A percentile compares a stretch with the other conserved stretches of the same genome.
Evolutionary conservation across 148 eudicot genomes (phyloP).

Genomic region (Chenopodium berlandieri): DNA sequence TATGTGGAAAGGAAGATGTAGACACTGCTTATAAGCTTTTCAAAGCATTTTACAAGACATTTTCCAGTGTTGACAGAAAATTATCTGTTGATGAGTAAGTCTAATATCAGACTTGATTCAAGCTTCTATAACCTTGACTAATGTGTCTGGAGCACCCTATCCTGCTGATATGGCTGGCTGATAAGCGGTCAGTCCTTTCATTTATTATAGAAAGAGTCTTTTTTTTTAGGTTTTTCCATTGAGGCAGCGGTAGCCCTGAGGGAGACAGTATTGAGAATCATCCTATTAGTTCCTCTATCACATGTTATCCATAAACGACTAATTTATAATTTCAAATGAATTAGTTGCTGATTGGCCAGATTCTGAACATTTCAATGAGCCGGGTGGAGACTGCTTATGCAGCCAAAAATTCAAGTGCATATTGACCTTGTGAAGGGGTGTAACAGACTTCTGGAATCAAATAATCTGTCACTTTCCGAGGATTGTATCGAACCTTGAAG

Average conservation of each 20-base stretch:
- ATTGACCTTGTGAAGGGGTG: background rate
- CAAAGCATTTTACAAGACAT: constrained; percentile 77
- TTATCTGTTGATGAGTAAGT: constrained; percentile 60
- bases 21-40: constrained; percentile 89
- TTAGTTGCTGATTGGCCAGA: background rate
- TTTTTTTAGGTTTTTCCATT: background rate
- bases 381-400: background rate
- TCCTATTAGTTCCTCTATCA: background rate
- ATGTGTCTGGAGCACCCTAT: background rate
- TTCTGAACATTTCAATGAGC: background rate
- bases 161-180: background rate
- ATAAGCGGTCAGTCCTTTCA: background rate
- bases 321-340: background rate
- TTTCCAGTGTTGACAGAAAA: constrained; percentile 72
- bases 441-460: background rate
- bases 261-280: background rate
- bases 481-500: too few relatives aligned
- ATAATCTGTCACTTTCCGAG: background rate
- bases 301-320: background rate
- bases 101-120: background rate
- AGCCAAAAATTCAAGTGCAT: background rate
- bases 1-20: constrained; percentile 78
- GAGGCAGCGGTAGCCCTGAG: background rate
- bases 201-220: background rate
- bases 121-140: background rate